Evolutionary conservation across 106 monocot species (phyloP).

Genomic region (Phalaenopsis aphrodite): DNA sequence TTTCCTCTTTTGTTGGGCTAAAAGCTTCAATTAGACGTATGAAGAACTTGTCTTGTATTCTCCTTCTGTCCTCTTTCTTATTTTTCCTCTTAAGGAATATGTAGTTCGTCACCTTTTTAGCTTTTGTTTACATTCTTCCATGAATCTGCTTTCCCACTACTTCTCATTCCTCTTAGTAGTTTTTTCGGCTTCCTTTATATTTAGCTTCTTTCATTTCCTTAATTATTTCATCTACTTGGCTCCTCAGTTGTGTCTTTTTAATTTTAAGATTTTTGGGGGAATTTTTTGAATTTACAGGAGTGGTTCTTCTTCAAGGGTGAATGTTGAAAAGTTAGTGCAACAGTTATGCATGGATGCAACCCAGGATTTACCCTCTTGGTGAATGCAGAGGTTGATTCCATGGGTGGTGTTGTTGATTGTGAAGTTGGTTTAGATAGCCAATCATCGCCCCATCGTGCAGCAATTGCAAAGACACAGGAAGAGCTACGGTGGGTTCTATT

Average conservation of each 20-base stretch:
- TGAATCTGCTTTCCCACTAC: background rate
- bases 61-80: background rate
- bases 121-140: background rate
- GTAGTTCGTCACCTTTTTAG: background rate
- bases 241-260: background rate
- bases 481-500: constrained; percentile 50
- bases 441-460: constrained; percentile 65
- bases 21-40: background rate
- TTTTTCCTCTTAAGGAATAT: background rate
- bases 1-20: background rate
- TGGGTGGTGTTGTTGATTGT: constrained; percentile 76
- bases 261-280: background rate
- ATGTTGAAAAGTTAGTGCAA: background rate
- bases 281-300: constrained; percentile 2
- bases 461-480: constrained; percentile 80
- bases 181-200: background rate
- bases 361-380: constrained; percentile 15
- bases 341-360: constrained; percentile 3
- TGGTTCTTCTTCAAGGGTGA: background rate
- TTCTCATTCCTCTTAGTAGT: background rate
- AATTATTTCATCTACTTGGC: background rate
- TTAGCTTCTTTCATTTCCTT: background rate
- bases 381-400: constrained; percentile 53
- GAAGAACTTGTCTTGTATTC: background rate
- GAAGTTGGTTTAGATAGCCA: constrained; percentile 44